phyloP scores from a whole-genome alignment of 2,329 filamentous ascomycete genomes.

The Colletotrichum sojae region DNA sequence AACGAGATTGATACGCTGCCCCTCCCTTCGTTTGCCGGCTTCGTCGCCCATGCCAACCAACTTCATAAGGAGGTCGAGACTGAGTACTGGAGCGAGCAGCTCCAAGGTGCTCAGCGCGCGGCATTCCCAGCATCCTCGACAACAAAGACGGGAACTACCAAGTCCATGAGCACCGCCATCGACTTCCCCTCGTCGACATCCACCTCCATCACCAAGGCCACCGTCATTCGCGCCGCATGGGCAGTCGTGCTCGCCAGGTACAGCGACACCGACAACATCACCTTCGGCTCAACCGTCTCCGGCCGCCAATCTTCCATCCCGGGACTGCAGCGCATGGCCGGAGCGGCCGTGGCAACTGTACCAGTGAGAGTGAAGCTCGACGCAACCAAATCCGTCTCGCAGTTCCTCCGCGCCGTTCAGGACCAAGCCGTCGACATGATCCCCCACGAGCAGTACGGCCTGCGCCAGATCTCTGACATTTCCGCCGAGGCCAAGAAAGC shows the following conservation, averaged over 20 bases:
- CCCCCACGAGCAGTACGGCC: conserved; percentile 47
- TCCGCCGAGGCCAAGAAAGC: conserved; percentile 5
- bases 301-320: conserved; percentile 37
- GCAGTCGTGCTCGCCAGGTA: conserved; percentile 55
- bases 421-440: conserved; percentile 47
- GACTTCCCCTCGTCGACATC: conserved; percentile 3
- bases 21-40: conserved; percentile 30
- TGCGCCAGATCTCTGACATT: conserved; percentile 47
- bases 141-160: too few species aligned
- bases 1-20: conserved; percentile 4
- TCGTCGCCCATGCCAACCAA: conserved; percentile 29
- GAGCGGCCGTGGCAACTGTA: conserved; percentile 43
- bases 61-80: too few species aligned
- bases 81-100: too few species aligned
- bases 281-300: conserved; percentile 57
- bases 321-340: conserved; percentile 47
- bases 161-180: neutral
- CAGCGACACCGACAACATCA: conserved; percentile 52
- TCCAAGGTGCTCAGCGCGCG: too few species aligned
- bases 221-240: conserved; percentile 59
- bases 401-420: conserved; percentile 46
- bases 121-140: too few species aligned
- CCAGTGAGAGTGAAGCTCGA: conserved; percentile 31
- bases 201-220: conserved; percentile 13
- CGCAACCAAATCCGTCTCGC: conserved; percentile 23